phyloP scores from a whole-genome alignment of 176 grass and related monocot species.

The Carex scoparia region DNA sequence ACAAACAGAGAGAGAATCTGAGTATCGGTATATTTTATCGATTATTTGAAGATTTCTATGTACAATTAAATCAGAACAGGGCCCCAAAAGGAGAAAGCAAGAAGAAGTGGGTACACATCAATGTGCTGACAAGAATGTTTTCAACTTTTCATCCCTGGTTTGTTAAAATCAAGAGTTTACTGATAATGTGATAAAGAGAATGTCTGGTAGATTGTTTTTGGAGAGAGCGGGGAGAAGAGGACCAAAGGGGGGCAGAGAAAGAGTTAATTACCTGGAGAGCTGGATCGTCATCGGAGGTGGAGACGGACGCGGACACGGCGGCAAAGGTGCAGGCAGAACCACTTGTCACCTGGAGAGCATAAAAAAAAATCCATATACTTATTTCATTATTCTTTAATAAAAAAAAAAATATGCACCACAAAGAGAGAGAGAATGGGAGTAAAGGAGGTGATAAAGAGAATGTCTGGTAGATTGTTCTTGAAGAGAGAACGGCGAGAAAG shows the following conservation, averaged over 20 bases:
- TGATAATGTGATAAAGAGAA: background rate
- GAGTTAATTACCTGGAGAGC: background rate
- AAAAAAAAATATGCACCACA: background rate
- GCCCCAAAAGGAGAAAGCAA: background rate
- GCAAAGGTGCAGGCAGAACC: background rate
- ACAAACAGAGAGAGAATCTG: background rate
- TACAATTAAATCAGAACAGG: background rate
- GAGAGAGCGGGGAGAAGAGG: background rate
- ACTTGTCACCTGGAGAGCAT: too few relatives aligned
- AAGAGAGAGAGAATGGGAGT: background rate
- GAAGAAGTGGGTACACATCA: too few relatives aligned
- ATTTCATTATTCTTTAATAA: background rate
- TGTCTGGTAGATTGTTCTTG: background rate
- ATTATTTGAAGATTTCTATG: too few relatives aligned
- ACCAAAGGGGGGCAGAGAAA: background rate
- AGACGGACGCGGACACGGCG: background rate
- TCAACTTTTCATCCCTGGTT: background rate
- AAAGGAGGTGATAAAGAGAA: background rate
- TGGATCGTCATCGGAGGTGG: background rate
- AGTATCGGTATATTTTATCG: background rate
- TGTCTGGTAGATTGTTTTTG: background rate
- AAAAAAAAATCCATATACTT: background rate
- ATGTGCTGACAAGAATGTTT: background rate
- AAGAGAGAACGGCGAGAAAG: background rate
- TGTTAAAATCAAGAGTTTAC: too few relatives aligned